Percentiles rank a stretch among this genome's conserved stretches.
Evolutionary conservation across 495 filamentous ascomycete species (phyloP).

Genomic region (Xylaria grammica): DNA sequence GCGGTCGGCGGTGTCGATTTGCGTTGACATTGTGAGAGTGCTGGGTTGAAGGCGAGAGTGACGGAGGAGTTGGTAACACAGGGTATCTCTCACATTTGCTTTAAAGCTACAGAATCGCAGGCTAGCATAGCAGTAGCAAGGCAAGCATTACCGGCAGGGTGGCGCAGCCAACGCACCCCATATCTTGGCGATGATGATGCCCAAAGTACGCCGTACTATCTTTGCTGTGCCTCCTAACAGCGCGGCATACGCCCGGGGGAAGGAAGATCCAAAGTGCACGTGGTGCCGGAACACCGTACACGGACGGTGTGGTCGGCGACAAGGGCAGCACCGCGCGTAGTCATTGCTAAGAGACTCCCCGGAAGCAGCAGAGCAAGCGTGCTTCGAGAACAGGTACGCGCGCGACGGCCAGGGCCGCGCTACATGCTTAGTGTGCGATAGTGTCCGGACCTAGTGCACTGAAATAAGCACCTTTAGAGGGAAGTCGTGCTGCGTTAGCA

Average conservation of each 20-base stretch:
- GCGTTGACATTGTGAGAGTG: not conserved
- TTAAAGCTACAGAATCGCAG: too few relatives aligned
- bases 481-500: not conserved
- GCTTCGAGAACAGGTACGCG: not conserved
- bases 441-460: not conserved
- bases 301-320: not conserved
- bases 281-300: not conserved
- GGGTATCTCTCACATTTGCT: too few relatives aligned
- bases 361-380: not conserved
- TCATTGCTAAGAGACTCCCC: not conserved
- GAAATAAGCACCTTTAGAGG: not conserved
- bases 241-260: too few relatives aligned
- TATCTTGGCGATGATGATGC: not conserved
- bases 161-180: too few relatives aligned
- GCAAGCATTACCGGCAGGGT: not conserved
- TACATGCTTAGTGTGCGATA: not conserved
- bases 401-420: not conserved
- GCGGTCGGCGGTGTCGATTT: not conserved
- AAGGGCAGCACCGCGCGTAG: not conserved
- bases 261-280: too few relatives aligned
- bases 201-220: not conserved
- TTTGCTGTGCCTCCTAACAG: constrained; percentile 3
- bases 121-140: too few relatives aligned
- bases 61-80: not conserved
- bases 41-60: not conserved